Conservation (phyloP, 192 early-diverging fungal species). For the Phlyctochytrium bullatum region DNA sequence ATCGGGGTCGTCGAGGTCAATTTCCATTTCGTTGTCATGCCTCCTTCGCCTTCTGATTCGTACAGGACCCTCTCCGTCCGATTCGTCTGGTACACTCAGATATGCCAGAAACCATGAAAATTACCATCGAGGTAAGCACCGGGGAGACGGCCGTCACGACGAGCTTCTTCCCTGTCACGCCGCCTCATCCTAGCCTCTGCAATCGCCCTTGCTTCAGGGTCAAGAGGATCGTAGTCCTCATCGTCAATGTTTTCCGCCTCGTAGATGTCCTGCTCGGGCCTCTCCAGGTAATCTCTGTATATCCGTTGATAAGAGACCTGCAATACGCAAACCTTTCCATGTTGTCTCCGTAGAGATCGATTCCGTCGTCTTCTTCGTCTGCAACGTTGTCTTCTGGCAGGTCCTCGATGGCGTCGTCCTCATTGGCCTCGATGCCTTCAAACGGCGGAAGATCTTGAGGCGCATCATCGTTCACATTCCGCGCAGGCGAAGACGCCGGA, state of each 20-base stretch:
- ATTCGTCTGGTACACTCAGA: slow-evolving; percentile 27
- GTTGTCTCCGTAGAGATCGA: slow-evolving; percentile 85
- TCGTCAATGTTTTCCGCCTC: slow-evolving; percentile 83
- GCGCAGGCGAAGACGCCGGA: background rate
- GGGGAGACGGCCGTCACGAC: slow-evolving; percentile 76
- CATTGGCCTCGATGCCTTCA: background rate
- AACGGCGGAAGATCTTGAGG: background rate
- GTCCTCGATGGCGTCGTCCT: slow-evolving; percentile 48
- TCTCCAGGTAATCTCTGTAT: slow-evolving; percentile 77
- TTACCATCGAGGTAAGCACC: slow-evolving; percentile 86
- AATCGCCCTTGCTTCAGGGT: slow-evolving; percentile 62
- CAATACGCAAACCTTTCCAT: slow-evolving; percentile 68
- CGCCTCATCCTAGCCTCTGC: slow-evolving; percentile 77
- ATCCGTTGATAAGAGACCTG: background rate
- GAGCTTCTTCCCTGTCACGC: slow-evolving; percentile 71
- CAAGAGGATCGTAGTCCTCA: slow-evolving; percentile 71
- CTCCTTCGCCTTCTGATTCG: slow-evolving; percentile 47
- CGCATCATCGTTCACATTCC: background rate
- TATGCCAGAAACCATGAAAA: background rate
- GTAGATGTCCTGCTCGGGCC: slow-evolving; percentile 71
- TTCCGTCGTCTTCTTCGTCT: slow-evolving; percentile 75
- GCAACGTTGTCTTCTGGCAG: slow-evolving; percentile 39
- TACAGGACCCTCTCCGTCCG: slow-evolving; percentile 44
- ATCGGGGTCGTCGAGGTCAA: slow-evolving; percentile 61
- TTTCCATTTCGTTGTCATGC: slow-evolving; percentile 52